Conservation (phyloP, 176 grass and related monocot genomes). For the Pontederia paniculata region DNA sequence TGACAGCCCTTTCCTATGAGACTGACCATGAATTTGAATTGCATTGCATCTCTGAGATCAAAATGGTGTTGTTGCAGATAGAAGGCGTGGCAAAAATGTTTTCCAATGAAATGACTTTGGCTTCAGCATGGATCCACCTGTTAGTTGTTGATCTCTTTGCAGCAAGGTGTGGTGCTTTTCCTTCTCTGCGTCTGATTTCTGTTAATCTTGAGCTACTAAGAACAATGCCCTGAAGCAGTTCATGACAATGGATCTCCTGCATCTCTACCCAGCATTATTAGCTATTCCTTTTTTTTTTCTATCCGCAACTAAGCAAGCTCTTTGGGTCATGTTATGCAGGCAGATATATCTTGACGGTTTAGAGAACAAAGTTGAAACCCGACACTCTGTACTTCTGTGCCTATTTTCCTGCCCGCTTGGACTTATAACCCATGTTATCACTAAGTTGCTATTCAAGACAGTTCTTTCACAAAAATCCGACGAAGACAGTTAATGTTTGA, state of each 20-base stretch:
- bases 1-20: neutral
- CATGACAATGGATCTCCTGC: too few species aligned
- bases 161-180: conserved; percentile 32
- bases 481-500: too few species aligned
- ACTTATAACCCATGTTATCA: conserved; percentile 48
- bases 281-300: neutral
- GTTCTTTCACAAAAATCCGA: neutral
- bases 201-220: too few species aligned
- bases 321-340: conserved; percentile 29
- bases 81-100: conserved; percentile 73
- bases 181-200: too few species aligned
- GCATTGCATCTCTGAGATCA: neutral
- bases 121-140: conserved; percentile 95
- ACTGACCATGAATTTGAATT: neutral
- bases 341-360: conserved; percentile 89
- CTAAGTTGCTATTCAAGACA: conserved; percentile 37
- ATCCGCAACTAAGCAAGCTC: neutral
- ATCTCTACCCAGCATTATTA: too few species aligned
- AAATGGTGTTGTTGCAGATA: conserved; percentile 26
- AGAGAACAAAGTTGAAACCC: conserved; percentile 74
- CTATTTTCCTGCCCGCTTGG: conserved; percentile 87
- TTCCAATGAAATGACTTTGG: conserved; percentile 69
- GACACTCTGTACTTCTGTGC: conserved; percentile 83
- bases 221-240: neutral
- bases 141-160: conserved; percentile 86